phyloP scores from a whole-genome alignment of 1,139 yeast genomes.

The Yamadazyma oceani region DNA sequence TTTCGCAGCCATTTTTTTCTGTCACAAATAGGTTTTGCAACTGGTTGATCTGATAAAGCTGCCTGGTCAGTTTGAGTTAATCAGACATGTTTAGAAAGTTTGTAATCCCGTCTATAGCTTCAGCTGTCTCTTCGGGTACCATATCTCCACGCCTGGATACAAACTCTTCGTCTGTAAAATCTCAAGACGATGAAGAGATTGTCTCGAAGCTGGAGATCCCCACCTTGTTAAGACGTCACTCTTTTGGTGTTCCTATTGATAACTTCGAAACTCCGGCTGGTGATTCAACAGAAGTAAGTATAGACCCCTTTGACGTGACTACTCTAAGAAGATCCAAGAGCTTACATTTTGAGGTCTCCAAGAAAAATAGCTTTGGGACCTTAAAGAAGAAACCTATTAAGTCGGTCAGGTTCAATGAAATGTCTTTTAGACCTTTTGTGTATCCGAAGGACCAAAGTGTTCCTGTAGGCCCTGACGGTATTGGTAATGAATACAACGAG shows the following conservation, averaged over 20 bases:
- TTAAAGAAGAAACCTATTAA: slow-evolving; percentile 9
- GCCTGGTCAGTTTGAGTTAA: no score
- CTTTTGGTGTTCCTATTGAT: slow-evolving; percentile 1
- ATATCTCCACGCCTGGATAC: neutral
- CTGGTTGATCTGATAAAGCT: no score
- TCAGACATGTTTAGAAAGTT: slow-evolving; percentile 5
- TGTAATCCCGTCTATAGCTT: slow-evolving; percentile 2
- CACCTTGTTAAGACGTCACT: slow-evolving; percentile 2
- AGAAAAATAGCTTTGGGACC: slow-evolving; percentile 2
- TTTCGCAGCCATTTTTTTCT: slow-evolving; percentile 7
- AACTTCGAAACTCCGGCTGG: neutral
- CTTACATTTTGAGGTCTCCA: slow-evolving; percentile 7
- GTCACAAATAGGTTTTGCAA: no score
- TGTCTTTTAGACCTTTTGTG: neutral
- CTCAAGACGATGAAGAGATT: slow-evolving; percentile 2
- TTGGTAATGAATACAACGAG: no score
- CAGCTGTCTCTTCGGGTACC: neutral
- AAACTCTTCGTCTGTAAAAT: neutral
- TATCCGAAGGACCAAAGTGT: neutral
- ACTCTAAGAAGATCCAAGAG: slow-evolving; percentile 10
- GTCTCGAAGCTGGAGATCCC: slow-evolving; percentile 8
- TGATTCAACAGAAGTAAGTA: slow-evolving; percentile 12
- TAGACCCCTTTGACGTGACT: slow-evolving; percentile 16
- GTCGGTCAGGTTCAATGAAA: slow-evolving; percentile 10
- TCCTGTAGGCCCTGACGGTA: no score